These are phyloP conservation scores for Pneumocystis wakefieldiae DNA, from an alignment of 1,139 yeast genomes.

Conservation along the genomic window DNA sequence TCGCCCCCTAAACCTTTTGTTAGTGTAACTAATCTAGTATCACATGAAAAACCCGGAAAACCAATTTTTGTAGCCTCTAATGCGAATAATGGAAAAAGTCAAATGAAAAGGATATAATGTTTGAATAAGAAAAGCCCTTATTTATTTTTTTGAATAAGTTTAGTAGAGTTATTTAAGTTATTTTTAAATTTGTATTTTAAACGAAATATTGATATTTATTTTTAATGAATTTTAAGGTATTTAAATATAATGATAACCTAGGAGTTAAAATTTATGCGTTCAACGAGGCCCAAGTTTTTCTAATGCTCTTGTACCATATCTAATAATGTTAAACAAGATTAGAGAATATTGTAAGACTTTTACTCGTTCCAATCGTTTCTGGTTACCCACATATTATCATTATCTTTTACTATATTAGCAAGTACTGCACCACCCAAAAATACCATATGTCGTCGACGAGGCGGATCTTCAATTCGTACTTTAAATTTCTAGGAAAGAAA, in stretches of 20 bases:
- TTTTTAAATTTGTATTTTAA: neutral
- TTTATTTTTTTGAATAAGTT: neutral
- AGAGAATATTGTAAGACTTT: slow-evolving; percentile 30
- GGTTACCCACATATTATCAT: slow-evolving; percentile 91
- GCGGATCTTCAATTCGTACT: slow-evolving; percentile 96
- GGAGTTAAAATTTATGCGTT: neutral
- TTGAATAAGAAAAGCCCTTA: neutral
- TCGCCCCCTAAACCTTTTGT: neutral
- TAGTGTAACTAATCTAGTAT: neutral
- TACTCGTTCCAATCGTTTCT: slow-evolving; percentile 97
- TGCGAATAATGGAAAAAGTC: neutral
- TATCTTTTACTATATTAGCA: slow-evolving; percentile 96
- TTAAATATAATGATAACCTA: neutral
- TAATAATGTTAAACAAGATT: neutral
- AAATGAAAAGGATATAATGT: neutral
- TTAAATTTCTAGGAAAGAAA: slow-evolving; percentile 44
- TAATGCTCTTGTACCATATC: neutral
- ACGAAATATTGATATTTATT: neutral
- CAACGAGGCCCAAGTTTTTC: neutral
- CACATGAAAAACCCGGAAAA: neutral
- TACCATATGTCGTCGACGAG: slow-evolving; percentile 97
- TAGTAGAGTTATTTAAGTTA: neutral
- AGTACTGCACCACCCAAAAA: slow-evolving; percentile 97
- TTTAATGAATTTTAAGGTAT: neutral
- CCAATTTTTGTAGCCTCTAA: neutral